phyloP scores from a whole-genome alignment of 2,329 filamentous ascomycete genomes.

The Fusarium sarcochroum region DNA sequence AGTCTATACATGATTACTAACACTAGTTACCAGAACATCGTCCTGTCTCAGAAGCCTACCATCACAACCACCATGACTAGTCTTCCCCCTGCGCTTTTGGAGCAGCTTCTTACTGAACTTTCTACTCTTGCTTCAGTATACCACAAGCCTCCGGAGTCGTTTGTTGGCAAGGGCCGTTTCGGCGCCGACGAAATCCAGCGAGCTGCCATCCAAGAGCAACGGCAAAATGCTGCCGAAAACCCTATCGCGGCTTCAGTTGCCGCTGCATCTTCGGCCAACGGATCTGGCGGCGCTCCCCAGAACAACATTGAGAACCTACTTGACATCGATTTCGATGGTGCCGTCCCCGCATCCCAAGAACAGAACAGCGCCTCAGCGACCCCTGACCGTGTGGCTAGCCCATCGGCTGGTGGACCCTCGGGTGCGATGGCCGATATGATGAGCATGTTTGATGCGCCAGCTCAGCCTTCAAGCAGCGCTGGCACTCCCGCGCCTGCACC shows the following conservation, averaged over 20 bases:
- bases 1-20: conserved; percentile 7
- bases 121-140: conserved; percentile 97
- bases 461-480: conserved; percentile 63
- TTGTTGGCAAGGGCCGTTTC: conserved; percentile 94
- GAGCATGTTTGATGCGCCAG: conserved; percentile 78
- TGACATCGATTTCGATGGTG: conserved; percentile 96
- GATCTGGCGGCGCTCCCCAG: conserved; percentile 69
- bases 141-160: conserved; percentile 98
- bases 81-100: conserved; percentile 84
- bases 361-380: conserved; percentile 69
- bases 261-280: conserved; percentile 77
- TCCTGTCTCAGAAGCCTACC: conserved; percentile 93
- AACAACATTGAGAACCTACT: conserved; percentile 94
- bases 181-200: conserved; percentile 95
- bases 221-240: conserved; percentile 92
- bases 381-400: conserved; percentile 77
- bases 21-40: conserved; percentile 71
- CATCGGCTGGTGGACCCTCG: conserved; percentile 60
- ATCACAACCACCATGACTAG: conserved; percentile 96
- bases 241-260: conserved; percentile 90
- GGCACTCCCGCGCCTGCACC: conserved; percentile 58
- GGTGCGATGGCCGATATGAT: conserved; percentile 74
- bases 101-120: conserved; percentile 90
- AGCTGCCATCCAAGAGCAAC: conserved; percentile 96
- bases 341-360: conserved; percentile 88